Evolutionary conservation across 768 basidiomycete species (phyloP).

Genomic region (Leccinellum rugosiceps): DNA sequence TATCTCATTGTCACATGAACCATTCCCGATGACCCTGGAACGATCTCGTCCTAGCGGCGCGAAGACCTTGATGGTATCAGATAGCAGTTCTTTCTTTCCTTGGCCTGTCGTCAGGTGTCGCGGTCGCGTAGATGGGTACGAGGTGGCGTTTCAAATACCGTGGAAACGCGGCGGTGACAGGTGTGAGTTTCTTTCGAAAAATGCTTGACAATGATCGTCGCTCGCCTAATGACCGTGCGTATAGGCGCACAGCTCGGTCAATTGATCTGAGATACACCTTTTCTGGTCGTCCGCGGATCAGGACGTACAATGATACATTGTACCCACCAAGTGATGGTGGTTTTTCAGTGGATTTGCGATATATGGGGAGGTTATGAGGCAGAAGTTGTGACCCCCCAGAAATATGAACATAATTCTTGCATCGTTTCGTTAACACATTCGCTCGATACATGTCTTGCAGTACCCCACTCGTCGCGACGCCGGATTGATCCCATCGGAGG

Average conservation of each 20-base stretch:
- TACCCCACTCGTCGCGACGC: not conserved
- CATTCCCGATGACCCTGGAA: not conserved
- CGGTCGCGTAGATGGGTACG: not conserved
- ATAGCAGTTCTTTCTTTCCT: not conserved
- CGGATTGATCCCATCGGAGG: conserved; percentile 9
- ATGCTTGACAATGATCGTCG: conserved; percentile 22
- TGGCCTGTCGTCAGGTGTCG: not conserved
- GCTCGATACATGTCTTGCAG: not conserved
- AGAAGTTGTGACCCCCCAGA: conserved; percentile 1
- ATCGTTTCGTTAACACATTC: not conserved
- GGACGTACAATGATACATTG: conserved; percentile 2
- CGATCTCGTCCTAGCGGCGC: conserved; percentile 9
- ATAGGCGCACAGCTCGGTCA: conserved; percentile 1
- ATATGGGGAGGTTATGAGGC: not conserved
- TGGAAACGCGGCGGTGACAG: conserved; percentile 2
- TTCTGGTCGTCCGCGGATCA: conserved; percentile 29
- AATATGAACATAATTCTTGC: conserved; percentile 4
- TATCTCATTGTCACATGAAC: not conserved
- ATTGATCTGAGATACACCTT: conserved; percentile 21
- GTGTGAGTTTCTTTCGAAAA: not conserved
- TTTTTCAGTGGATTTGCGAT: conserved; percentile 9
- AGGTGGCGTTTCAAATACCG: conserved; percentile 5
- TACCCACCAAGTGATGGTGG: not conserved
- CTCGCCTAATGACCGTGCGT: conserved; percentile 14
- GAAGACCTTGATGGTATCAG: not conserved